Conservation (phyloP, 2,329 filamentous ascomycete species). For the Chaetoscypha palmicola region DNA sequence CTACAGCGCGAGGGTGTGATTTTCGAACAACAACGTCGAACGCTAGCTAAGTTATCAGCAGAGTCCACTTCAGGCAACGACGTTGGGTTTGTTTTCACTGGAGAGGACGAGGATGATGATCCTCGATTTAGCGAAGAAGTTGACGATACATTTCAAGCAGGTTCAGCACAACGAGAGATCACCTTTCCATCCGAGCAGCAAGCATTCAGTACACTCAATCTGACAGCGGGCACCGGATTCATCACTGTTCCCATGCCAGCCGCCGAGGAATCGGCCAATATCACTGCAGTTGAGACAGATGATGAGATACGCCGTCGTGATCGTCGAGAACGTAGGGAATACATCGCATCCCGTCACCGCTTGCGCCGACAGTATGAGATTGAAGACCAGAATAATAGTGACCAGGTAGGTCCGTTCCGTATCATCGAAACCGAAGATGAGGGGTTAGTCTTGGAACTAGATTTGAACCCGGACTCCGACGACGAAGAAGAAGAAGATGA, state of each 20-base stretch:
- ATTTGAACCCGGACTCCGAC: neutral
- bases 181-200: too few species aligned
- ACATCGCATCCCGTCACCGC: neutral
- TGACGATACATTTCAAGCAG: neutral
- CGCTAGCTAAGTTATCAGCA: neutral
- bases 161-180: too few species aligned
- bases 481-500: too few species aligned
- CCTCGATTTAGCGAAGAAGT: neutral
- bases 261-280: neutral
- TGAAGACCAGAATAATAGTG: neutral
- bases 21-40: neutral
- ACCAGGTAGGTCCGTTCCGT: neutral
- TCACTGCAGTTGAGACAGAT: neutral
- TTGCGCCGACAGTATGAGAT: neutral
- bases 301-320: neutral
- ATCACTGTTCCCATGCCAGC: neutral
- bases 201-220: too few species aligned
- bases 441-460: neutral
- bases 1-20: neutral
- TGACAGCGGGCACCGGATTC: too few species aligned
- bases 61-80: neutral
- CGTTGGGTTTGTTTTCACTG: neutral
- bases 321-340: neutral
- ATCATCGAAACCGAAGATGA: neutral
- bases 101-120: neutral